Evolutionary conservation across 176 grass and related monocot genomes (phyloP).

Genomic region (Aegilops umbellulata): DNA sequence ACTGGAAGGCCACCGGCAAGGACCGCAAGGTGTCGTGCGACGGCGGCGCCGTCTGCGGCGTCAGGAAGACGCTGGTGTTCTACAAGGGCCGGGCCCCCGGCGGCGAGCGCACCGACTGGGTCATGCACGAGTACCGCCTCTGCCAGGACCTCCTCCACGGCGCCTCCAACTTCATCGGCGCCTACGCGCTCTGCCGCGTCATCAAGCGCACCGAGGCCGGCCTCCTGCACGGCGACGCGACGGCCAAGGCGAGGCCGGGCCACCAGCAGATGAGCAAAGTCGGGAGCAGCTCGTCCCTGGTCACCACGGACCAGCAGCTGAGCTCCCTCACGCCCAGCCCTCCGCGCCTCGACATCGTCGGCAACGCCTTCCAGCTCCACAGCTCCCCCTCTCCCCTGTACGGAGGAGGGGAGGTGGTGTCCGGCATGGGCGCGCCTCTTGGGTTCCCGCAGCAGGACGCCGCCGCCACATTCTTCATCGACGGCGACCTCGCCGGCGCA

Average conservation of each 20-base stretch:
- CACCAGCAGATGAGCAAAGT: slow-evolving; percentile 29
- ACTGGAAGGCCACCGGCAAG: slow-evolving; percentile 99
- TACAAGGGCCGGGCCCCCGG: slow-evolving; percentile 89
- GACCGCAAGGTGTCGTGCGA: slow-evolving; percentile 84
- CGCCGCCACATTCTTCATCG: slow-evolving; percentile 21
- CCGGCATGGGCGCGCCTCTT: background rate
- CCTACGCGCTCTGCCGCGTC: slow-evolving; percentile 79
- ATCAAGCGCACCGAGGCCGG: slow-evolving; percentile 71
- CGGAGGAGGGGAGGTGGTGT: background rate
- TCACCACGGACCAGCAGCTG: slow-evolving; percentile 55
- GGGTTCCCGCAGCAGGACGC: slow-evolving; percentile 17
- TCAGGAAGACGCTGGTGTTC: slow-evolving; percentile 97
- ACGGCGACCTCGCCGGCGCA: background rate
- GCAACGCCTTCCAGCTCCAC: slow-evolving; percentile 18
- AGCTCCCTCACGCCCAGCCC: slow-evolving; percentile 36
- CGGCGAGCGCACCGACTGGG: slow-evolving; percentile 92
- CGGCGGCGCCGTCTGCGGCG: slow-evolving; percentile 47
- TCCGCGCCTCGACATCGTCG: background rate
- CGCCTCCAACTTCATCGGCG: slow-evolving; percentile 67
- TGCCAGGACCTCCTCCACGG: slow-evolving; percentile 80
- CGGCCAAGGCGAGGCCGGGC: slow-evolving; percentile 25
- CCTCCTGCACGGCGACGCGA: slow-evolving; percentile 28
- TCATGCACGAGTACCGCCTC: slow-evolving; percentile 98
- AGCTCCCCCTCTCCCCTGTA: background rate
- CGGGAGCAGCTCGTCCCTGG: slow-evolving; percentile 40